Evolutionary conservation across 805 yeast genomes (phyloP).

Genomic region (Naumovozyma baii): DNA sequence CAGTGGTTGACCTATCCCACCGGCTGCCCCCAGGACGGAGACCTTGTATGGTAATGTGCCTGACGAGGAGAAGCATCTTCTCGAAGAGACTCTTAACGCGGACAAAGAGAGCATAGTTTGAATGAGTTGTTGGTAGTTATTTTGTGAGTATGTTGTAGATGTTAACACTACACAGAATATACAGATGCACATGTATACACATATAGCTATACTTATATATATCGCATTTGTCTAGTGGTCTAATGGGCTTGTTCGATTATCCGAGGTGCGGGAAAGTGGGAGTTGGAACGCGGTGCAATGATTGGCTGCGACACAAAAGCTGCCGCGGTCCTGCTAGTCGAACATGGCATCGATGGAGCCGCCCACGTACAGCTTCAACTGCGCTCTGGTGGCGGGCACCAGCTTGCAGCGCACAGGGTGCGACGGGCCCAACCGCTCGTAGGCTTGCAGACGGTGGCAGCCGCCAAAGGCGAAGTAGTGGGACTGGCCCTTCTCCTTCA

Average conservation of each 20-base stretch:
- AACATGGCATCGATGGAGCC: conserved; percentile 27
- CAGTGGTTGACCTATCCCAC: conserved; percentile 93
- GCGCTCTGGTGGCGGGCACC: conserved; percentile 65
- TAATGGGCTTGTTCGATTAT: too few species aligned
- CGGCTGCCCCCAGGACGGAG: conserved; percentile 73
- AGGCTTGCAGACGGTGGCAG: conserved; percentile 83
- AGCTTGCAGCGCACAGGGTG: conserved; percentile 57
- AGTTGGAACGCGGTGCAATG: neutral
- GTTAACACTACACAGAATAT: too few species aligned
- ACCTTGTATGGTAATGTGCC: conserved; percentile 65
- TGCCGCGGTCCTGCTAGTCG: conserved; percentile 1
- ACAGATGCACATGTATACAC: too few species aligned
- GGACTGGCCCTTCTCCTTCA: conserved; percentile 50
- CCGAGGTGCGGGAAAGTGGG: too few species aligned
- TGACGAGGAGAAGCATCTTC: conserved; percentile 59
- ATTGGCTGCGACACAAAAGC: too few species aligned
- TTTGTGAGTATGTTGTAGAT: too few species aligned
- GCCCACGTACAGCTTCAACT: conserved; percentile 62
- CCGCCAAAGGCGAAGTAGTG: conserved; percentile 84
- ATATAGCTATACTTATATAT: too few species aligned
- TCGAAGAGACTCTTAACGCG: conserved; percentile 24
- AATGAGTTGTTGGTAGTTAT: too few species aligned
- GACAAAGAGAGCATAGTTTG: too few species aligned
- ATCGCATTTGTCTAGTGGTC: too few species aligned
- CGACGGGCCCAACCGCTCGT: conserved; percentile 44